A percentile compares a stretch with the other conserved stretches of the same genome.
These are phyloP conservation scores for Microdochium bolleyi DNA, from an alignment of 2,329 filamentous ascomycete species.

Conservation along the genomic window DNA sequence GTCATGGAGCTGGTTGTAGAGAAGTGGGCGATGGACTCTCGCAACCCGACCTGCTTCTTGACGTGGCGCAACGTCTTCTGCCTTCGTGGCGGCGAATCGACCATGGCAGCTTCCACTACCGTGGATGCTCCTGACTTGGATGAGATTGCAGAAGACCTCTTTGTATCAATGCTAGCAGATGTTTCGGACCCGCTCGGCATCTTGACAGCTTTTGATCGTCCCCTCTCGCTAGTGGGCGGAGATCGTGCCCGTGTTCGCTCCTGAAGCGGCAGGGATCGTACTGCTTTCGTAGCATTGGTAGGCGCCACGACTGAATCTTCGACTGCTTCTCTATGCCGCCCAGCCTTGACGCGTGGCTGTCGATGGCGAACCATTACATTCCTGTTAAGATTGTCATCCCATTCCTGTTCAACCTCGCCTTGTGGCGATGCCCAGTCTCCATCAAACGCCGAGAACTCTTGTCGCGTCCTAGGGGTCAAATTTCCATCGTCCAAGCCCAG, in stretches of 20 bases:
- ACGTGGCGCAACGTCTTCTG: slow-evolving; percentile 53
- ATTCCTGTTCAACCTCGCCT: slow-evolving; percentile 43
- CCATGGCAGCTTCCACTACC: slow-evolving; percentile 48
- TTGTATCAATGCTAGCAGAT: slow-evolving; percentile 32
- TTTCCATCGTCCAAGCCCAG: slow-evolving; percentile 29
- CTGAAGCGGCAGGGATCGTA: slow-evolving; percentile 37
- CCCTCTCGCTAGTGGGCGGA: slow-evolving; percentile 16
- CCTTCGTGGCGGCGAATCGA: slow-evolving; percentile 40
- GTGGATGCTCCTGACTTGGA: slow-evolving; percentile 46
- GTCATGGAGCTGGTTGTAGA: slow-evolving; percentile 12
- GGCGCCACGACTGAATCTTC: slow-evolving; percentile 40
- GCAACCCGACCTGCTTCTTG: slow-evolving; percentile 43
- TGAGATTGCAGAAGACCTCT: slow-evolving; percentile 46
- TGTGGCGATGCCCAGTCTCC: slow-evolving; percentile 43
- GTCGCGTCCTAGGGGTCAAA: slow-evolving; percentile 31
- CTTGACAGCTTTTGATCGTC: slow-evolving; percentile 18
- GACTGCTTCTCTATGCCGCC: slow-evolving; percentile 28
- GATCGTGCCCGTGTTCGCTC: slow-evolving; percentile 28
- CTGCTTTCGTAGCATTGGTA: slow-evolving; percentile 42
- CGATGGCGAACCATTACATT: slow-evolving; percentile 46
- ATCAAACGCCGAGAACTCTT: slow-evolving; percentile 48
- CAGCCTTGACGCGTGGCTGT: slow-evolving; percentile 18
- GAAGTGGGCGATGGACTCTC: slow-evolving; percentile 35
- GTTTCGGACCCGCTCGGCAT: slow-evolving; percentile 28
- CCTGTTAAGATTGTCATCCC: slow-evolving; percentile 45